phyloP scores from a whole-genome alignment of 2,329 filamentous ascomycete species.

The Talaromyces sp. region DNA sequence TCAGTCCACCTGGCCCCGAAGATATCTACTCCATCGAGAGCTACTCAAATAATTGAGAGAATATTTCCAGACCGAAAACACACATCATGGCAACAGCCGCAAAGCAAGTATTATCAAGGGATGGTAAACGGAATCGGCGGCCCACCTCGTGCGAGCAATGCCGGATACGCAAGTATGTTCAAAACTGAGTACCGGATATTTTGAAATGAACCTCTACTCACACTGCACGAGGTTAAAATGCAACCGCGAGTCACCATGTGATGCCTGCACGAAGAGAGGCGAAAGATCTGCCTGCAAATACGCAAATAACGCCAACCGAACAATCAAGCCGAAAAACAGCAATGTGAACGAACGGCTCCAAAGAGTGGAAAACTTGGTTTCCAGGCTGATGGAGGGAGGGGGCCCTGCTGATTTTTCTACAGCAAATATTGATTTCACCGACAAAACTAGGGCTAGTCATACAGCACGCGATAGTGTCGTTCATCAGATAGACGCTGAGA shows the following conservation, averaged over 20 bases:
- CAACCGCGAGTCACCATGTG: constrained; percentile 10
- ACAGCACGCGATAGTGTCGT: neutral
- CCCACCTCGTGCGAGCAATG: constrained; percentile 13
- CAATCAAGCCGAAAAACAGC: constrained; percentile 38
- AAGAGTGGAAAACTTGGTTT: constrained; percentile 11
- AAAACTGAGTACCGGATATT: neutral
- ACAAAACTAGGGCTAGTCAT: neutral
- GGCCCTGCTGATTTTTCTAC: neutral
- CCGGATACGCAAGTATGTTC: constrained; percentile 8
- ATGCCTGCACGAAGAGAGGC: constrained; percentile 7
- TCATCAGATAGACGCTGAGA: neutral
- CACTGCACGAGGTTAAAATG: constrained; percentile 5
- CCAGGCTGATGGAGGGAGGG: constrained; percentile 2
- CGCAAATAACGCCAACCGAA: constrained; percentile 11
- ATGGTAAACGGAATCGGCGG: constrained; percentile 10
- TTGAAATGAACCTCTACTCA: neutral
- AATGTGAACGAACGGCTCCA: constrained; percentile 54
- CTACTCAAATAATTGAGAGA: neutral
- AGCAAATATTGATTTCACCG: neutral
- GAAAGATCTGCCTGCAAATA: constrained; percentile 8
- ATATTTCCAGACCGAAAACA: neutral
- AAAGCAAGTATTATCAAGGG: constrained; percentile 5
- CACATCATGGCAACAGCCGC: neutral
- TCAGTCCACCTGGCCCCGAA: too few relatives aligned
- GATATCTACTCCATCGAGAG: neutral